Evolutionary conservation across 2,329 filamentous ascomycete species (phyloP).

Genomic region (Stromatinia cepivora): DNA sequence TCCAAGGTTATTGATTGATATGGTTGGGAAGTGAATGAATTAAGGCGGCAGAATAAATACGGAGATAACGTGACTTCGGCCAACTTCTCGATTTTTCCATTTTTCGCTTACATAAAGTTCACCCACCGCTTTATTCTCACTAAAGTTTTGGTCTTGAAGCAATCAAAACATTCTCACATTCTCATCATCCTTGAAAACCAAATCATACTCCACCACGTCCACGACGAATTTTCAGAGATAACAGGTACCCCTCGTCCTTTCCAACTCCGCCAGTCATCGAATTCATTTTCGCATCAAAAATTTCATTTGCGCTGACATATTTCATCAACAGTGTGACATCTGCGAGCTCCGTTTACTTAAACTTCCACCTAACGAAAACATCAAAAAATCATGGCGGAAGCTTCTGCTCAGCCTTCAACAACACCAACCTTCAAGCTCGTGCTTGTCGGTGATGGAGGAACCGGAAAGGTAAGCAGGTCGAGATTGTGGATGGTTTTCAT

Average conservation of each 20-base stretch:
- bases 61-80: background rate
- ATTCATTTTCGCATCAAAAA: background rate
- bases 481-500: background rate
- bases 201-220: slow-evolving; percentile 41
- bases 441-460: slow-evolving; percentile 98
- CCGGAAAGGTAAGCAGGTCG: slow-evolving; percentile 79
- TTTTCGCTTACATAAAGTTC: slow-evolving; percentile 29
- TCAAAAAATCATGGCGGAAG: slow-evolving; percentile 61
- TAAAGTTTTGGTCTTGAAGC: slow-evolving; percentile 28
- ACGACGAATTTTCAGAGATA: slow-evolving; percentile 35
- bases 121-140: slow-evolving; percentile 22
- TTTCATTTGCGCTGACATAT: slow-evolving; percentile 17
- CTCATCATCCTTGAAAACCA: slow-evolving; percentile 29
- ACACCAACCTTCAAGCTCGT: slow-evolving; percentile 98
- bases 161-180: slow-evolving; percentile 39
- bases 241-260: slow-evolving; percentile 33
- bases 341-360: slow-evolving; percentile 35
- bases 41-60: background rate
- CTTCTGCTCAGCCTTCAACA: slow-evolving; percentile 41
- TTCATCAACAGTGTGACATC: slow-evolving; percentile 13
- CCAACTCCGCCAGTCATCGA: slow-evolving; percentile 9
- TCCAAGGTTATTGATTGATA: background rate
- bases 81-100: background rate
- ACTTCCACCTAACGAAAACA: slow-evolving; percentile 30
- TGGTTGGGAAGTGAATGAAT: slow-evolving; percentile 3